Percentiles rank a stretch among this genome's conserved stretches.
These are phyloP conservation scores for Fistulinella cinereoalba DNA, from an alignment of 1,284 basidiomycete species.

Conservation along the genomic window DNA sequence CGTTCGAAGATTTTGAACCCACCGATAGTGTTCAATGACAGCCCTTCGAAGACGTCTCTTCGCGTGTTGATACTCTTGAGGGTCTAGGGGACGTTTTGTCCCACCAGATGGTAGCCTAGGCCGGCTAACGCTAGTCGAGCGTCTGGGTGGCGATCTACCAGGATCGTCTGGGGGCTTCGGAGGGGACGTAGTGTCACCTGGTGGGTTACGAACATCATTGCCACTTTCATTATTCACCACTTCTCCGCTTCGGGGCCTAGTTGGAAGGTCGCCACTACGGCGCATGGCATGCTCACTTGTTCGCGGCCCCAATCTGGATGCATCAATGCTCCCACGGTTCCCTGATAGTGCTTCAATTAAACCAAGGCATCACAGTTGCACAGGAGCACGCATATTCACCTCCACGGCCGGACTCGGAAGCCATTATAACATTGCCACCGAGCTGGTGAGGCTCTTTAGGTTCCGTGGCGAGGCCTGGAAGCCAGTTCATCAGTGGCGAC, in stretches of 20 bases:
- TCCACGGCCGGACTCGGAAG: constrained; percentile 16
- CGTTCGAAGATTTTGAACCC: constrained; percentile 5
- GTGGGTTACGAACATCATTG: not conserved
- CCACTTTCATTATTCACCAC: not conserved
- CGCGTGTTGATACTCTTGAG: constrained; percentile 79
- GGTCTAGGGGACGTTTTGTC: constrained; percentile 41
- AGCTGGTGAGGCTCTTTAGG: no score
- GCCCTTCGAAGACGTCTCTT: constrained; percentile 83
- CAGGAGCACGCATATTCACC: constrained; percentile 8
- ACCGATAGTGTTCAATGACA: constrained; percentile 82
- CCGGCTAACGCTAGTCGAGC: constrained; percentile 1
- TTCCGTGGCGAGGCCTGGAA: not conserved
- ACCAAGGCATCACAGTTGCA: not conserved
- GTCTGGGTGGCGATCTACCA: not conserved
- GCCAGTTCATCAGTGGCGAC: no score
- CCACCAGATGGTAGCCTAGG: not conserved
- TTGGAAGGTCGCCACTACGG: constrained; percentile 1
- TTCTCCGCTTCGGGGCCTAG: not conserved
- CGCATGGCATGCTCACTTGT: not conserved
- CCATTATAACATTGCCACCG: not conserved
- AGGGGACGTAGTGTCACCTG: constrained; percentile 4
- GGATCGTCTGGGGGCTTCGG: constrained; percentile 2
- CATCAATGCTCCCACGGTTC: not conserved
- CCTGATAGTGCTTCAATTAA: constrained; percentile 5
- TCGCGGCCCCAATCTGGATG: not conserved